Evolutionary conservation across 1,139 yeast species (phyloP).

Genomic region (Saccharomyces hybrid): DNA sequence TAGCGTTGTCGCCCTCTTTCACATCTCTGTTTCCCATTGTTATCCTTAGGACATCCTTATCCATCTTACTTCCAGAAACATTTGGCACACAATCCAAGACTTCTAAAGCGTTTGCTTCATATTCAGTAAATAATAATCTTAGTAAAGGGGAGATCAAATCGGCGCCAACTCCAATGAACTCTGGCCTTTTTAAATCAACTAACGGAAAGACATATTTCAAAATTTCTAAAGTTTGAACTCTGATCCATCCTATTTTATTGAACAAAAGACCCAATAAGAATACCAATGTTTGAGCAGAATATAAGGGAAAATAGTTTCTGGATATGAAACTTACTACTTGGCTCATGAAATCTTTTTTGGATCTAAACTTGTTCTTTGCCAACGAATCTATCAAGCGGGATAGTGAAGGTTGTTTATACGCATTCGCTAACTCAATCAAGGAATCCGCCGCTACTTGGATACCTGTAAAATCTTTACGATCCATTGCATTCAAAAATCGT

Average conservation of each 20-base stretch:
- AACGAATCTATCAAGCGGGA: slow-evolving; percentile 71
- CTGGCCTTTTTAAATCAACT: slow-evolving; percentile 70
- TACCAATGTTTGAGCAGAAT: slow-evolving; percentile 67
- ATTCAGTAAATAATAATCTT: slow-evolving; percentile 74
- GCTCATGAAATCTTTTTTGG: slow-evolving; percentile 78
- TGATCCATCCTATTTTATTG: slow-evolving; percentile 72
- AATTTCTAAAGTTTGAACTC: slow-evolving; percentile 67
- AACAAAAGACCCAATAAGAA: slow-evolving; percentile 71
- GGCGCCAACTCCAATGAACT: slow-evolving; percentile 87
- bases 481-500: slow-evolving; percentile 72
- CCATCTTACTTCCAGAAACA: slow-evolving; percentile 86
- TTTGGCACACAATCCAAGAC: slow-evolving; percentile 80
- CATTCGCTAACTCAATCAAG: slow-evolving; percentile 7
- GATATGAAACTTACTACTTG: slow-evolving; percentile 70
- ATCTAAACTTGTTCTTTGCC: slow-evolving; percentile 70
- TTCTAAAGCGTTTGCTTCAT: slow-evolving; percentile 80
- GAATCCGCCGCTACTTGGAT: slow-evolving; percentile 35
- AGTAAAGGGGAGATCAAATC: slow-evolving; percentile 87
- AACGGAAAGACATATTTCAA: slow-evolving; percentile 68
- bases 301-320: slow-evolving; percentile 62
- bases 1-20: slow-evolving; percentile 73
- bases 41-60: slow-evolving; percentile 85
- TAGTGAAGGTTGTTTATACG: slow-evolving; percentile 50
- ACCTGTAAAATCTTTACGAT: slow-evolving; percentile 46
- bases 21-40: slow-evolving; percentile 77